Evolutionary conservation across 495 filamentous ascomycete species (phyloP), one percentile per base, ranked within the genome.

Genomic region (Podospora pseudocomata): DNA sequence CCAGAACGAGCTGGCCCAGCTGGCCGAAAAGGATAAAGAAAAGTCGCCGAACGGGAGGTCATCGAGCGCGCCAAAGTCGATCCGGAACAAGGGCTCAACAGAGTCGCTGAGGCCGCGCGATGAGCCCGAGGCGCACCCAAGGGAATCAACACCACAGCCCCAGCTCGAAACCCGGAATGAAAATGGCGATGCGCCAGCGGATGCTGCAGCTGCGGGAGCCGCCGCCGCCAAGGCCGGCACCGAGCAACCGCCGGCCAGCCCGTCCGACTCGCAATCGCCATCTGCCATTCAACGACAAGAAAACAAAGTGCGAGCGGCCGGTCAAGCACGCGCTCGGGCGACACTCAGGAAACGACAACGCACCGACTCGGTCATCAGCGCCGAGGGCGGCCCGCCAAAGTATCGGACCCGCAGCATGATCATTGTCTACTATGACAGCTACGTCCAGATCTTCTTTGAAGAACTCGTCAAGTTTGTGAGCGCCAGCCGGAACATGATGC

Each of bases 361-460:
- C 72, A 86, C 86, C 11, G 83, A 83, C 13, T 90, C 88, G 7
- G 77, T 88, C 67, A 73, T 85, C 27, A 89, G 86, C 39, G 81
- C 74, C 56, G 82, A 86, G 67, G 73, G 70, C 70, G 77, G 61
- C 71, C 80, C 72, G 66, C 86, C 73, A 58, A 83, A 74, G 82
- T 92, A 90, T 75, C 88, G 91, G 65, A 89, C 86, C 15, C 86
- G 91, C 65, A 88, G 86, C 68, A 93, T 92, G 86, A 88, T 96
- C 65, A 88, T 94, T 30, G 90, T 97, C 56, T 91, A 93, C 76
- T 97, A 96, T 76, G 93, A 97, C 75, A 91, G 91, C 71, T 88
- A 91, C 66, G 89, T 93, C 13, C 93, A 97, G 74, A 85, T 87
- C 44, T 84, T 86, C 5, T 91, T 97, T 67, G 93, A 96, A 74